Conservation (phyloP, 2,329 filamentous ascomycete species). For the Nothophaeocryptopus gaeumannii region DNA sequence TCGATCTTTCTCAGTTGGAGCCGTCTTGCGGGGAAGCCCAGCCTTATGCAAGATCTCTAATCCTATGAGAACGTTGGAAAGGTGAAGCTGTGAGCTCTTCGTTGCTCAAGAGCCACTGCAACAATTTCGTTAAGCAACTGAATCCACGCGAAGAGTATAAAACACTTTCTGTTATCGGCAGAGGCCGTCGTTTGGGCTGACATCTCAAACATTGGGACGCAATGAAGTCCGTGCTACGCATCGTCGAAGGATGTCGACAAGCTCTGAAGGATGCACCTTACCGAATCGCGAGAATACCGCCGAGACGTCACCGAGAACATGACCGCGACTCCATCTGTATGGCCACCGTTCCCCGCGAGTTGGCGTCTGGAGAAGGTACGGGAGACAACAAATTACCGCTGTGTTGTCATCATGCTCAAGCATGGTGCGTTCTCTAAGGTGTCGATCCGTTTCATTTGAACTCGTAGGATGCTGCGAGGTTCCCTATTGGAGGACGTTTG, state of each 20-base stretch:
- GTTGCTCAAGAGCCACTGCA: too few species aligned
- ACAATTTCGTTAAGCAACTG: too few species aligned
- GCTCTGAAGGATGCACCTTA: constrained; percentile 8
- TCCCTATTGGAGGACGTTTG: neutral
- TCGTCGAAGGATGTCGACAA: constrained; percentile 11
- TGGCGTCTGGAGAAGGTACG: constrained; percentile 13
- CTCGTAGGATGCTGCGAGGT: neutral
- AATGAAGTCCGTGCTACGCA: constrained; percentile 10
- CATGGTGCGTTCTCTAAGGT: neutral
- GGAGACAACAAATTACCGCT: neutral
- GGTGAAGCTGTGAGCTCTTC: too few species aligned
- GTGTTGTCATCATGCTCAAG: neutral
- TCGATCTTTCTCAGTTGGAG: constrained; percentile 10
- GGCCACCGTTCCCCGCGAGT: constrained; percentile 9
- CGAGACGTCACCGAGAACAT: constrained; percentile 22
- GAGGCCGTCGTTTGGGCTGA: neutral
- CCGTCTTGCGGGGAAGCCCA: constrained; percentile 6
- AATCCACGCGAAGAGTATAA: too few species aligned
- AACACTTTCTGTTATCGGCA: too few species aligned
- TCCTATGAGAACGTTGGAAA: neutral
- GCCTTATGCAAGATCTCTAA: neutral
- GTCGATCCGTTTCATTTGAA: constrained; percentile 1
- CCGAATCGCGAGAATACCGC: constrained; percentile 11
- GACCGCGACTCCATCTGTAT: constrained; percentile 11
- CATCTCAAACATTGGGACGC: constrained; percentile 1